These are phyloP conservation scores for Kwoniella europaea DNA, from an alignment of 768 basidiomycete genomes.

Conservation along the genomic window DNA sequence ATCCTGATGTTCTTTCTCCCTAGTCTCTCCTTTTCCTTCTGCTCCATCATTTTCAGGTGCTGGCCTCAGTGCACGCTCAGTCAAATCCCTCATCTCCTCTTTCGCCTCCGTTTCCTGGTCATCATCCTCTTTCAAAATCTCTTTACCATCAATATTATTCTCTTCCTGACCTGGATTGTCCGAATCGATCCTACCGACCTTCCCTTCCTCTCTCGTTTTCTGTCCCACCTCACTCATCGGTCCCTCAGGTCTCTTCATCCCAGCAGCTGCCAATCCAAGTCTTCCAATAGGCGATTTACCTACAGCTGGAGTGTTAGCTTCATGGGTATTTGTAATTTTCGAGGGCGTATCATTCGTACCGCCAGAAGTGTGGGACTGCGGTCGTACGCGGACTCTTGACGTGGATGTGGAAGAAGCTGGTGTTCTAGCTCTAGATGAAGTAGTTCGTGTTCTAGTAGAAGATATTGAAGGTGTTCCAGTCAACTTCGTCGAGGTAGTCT, in stretches of 20 bases:
- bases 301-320: slow-evolving; percentile 24
- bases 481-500: not conserved
- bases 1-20: not conserved
- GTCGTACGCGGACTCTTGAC: slow-evolving; percentile 1
- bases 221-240: not conserved
- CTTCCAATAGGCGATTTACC: slow-evolving; percentile 38
- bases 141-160: not conserved
- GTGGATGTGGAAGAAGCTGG: slow-evolving; percentile 1
- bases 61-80: not conserved
- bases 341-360: not conserved
- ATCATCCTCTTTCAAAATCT: not conserved
- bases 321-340: not conserved
- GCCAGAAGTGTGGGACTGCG: not conserved
- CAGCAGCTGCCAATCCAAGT: slow-evolving; percentile 36
- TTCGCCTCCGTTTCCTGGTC: not conserved
- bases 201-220: not conserved
- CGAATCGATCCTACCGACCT: not conserved
- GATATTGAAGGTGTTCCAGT: not conserved
- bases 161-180: not conserved
- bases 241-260: slow-evolving; percentile 5
- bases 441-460: not conserved
- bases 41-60: not conserved
- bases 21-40: not conserved
- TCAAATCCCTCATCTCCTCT: not conserved
- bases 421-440: not conserved